phyloP scores from a whole-genome alignment of 2,329 filamentous ascomycete genomes.

The Cytospora paraplurivora region DNA sequence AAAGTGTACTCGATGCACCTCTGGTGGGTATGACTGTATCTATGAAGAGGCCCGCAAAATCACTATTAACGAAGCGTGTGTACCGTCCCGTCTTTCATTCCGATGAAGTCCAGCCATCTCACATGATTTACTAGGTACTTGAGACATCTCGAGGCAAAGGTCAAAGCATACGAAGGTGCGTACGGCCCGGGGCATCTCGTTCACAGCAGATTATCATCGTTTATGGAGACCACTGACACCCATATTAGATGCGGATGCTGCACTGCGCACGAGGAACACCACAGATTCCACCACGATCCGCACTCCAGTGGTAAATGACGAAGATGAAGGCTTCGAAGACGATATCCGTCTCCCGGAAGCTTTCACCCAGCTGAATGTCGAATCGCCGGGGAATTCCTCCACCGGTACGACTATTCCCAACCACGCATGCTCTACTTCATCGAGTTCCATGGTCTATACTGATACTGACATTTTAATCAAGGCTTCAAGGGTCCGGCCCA shows the following conservation, averaged over 20 bases:
- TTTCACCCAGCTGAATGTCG: conserved; percentile 40
- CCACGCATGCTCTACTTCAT: neutral
- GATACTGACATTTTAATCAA: conserved; percentile 10
- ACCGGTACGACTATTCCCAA: conserved; percentile 12
- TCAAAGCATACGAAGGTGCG: conserved; percentile 37
- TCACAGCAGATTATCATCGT: neutral
- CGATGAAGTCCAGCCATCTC: neutral
- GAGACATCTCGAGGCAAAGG: conserved; percentile 39
- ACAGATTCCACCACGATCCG: neutral
- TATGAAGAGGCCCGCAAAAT: conserved; percentile 42
- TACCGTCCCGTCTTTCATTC: neutral
- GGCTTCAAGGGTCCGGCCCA: conserved; percentile 43
- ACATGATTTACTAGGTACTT: conserved; percentile 35
- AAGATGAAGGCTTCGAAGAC: conserved; percentile 35
- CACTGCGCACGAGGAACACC: neutral
- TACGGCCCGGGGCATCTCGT: neutral
- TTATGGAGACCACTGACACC: neutral
- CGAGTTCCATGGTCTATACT: neutral
- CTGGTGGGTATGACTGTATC: conserved; percentile 36
- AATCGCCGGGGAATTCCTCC: conserved; percentile 31
- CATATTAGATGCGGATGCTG: conserved; percentile 14
- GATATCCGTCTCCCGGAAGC: conserved; percentile 39
- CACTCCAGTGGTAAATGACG: neutral
- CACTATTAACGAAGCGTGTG: conserved; percentile 40
- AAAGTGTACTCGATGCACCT: conserved; percentile 39